Conservation (phyloP, 2,329 filamentous ascomycete genomes). For the Apiospora rasikravindrae region DNA sequence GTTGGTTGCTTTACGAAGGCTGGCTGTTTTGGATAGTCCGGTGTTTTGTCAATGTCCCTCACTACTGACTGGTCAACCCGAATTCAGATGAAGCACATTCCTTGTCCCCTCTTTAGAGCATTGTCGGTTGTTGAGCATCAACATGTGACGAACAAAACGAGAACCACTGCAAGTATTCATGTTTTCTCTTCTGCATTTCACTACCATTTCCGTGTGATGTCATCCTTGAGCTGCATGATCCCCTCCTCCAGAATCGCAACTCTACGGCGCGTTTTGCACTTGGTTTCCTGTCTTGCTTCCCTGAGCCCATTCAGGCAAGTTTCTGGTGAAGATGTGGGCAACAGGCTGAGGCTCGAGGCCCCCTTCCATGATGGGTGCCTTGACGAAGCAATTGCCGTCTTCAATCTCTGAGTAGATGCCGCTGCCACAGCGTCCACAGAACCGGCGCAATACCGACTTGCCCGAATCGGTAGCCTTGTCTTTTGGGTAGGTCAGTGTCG, state of each 20-base stretch:
- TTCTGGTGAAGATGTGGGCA: conserved; percentile 18
- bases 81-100: neutral
- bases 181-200: neutral
- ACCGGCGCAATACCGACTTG: conserved; percentile 21
- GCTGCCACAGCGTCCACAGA: conserved; percentile 23
- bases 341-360: conserved; percentile 16
- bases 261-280: no score
- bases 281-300: conserved; percentile 11
- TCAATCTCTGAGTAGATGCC: conserved; percentile 18
- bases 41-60: no score
- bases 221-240: no score
- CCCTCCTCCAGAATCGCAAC: neutral
- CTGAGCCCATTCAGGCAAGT: conserved; percentile 21
- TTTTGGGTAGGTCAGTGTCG: neutral
- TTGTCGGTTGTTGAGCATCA: neutral
- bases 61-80: no score
- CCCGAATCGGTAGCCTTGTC: conserved; percentile 22
- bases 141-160: neutral
- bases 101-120: neutral
- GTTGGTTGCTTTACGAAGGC: no score
- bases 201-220: neutral
- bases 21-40: no score
- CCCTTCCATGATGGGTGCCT: conserved; percentile 21
- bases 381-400: conserved; percentile 21
- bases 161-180: neutral